Evolutionary conservation across 306 rosid species (phyloP), one percentile per base, ranked within the genome.

Genomic region (Vicia faba): DNA sequence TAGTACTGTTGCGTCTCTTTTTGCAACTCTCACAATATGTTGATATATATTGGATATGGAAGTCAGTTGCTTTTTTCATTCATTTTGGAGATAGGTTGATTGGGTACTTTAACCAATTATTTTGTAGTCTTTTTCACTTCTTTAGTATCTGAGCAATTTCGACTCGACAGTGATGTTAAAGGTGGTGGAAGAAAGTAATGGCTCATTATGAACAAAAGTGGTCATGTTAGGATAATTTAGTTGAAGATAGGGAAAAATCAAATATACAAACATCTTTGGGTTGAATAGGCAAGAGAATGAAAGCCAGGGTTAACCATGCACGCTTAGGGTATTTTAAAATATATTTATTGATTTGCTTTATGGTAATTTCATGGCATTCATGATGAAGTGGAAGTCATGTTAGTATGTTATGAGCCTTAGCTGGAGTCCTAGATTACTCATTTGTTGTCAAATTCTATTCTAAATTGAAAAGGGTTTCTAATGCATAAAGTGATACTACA

Each of bases 31-130:
- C 18, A 4, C 19, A 13, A 25, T 23, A 11, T 25, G 12, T 62
- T 61, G 48, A 31, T 16, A 7, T 49, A 63, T 38, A 53, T 38
- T 41, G 8, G 19, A 61, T 55, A 26, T 38, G 23, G 55, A 62
- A 23, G 23, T 60, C 50, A 33, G 26, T 5, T 13, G 38, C 38
- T 23, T 35, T 26, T 26, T 55, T 26, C 18, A 25, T 16, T 55
- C 13, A 55, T 55, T 26, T 55, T 26, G 18, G 18, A 26, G 18
- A 54, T 25, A 25, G 11, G 61, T 55, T 46, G 50, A 16, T 11
- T 25, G 59, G 62, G 10, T 40, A 13, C 8, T 40, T 15, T 35
- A 69, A 5, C 46, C 2, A 28, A 18, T 8, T 8, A 9, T 16
- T 40, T 73, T 41, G 4, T 6, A 12, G 31, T 44, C 39, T 23